phyloP scores from a whole-genome alignment of 2,329 filamentous ascomycete species.

The Rosellinia necatrix region DNA sequence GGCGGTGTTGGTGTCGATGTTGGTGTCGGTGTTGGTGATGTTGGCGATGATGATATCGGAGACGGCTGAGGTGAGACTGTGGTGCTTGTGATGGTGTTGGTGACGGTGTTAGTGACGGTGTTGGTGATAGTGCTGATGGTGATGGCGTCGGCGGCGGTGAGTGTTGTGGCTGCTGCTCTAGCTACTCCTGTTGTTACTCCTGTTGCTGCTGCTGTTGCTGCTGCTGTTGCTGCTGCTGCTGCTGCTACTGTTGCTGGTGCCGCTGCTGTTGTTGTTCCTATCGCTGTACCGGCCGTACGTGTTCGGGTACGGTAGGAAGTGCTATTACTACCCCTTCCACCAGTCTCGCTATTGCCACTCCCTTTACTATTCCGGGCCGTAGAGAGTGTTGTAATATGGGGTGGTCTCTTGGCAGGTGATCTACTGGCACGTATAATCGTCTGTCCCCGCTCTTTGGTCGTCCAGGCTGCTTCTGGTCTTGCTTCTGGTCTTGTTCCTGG shows the following conservation, averaged over 20 bases:
- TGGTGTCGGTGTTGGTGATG: not conserved
- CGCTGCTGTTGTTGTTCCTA: too few species aligned
- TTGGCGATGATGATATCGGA: not conserved
- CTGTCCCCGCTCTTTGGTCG: conserved; percentile 15
- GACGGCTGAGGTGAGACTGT: too few species aligned
- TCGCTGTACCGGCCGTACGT: too few species aligned
- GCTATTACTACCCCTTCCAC: not conserved
- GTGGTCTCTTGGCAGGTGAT: conserved; percentile 13
- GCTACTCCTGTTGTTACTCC: not conserved
- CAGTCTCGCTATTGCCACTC: not conserved
- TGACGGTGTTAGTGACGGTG: conserved; percentile 1
- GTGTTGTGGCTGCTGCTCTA: too few species aligned
- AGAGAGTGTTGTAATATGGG: conserved; percentile 26
- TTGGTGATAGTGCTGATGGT: not conserved
- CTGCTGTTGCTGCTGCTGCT: not conserved
- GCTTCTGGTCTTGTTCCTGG: too few species aligned
- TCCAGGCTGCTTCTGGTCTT: conserved; percentile 6
- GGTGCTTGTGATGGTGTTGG: not conserved
- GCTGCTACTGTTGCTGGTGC: not conserved
- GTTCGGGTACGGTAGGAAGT: too few species aligned
- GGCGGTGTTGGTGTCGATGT: not conserved
- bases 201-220: not conserved
- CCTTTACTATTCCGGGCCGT: conserved; percentile 20
- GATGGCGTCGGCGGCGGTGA: not conserved
- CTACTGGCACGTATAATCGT: conserved; percentile 10